phyloP scores from a whole-genome alignment of 1,284 basidiomycete genomes.

The Ganoderma meredithae region DNA sequence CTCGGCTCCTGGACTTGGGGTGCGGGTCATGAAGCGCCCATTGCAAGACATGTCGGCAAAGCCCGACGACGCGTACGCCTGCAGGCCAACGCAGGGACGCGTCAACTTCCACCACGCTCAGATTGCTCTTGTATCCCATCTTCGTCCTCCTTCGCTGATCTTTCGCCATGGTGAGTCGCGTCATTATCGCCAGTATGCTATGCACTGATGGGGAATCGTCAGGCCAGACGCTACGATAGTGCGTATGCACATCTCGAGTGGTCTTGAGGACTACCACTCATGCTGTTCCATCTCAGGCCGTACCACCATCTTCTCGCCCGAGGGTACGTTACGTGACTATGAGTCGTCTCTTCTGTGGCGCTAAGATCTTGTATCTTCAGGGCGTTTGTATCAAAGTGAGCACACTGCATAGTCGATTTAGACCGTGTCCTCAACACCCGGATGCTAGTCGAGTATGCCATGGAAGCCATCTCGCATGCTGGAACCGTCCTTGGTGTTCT shows the following conservation, averaged over 20 bases:
- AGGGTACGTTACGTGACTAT: conserved; percentile 64
- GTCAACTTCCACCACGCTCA: conserved; percentile 35
- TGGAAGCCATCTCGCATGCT: conserved; percentile 98
- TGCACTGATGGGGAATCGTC: conserved; percentile 13
- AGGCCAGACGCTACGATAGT: conserved; percentile 94
- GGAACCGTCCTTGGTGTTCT: conserved; percentile 95
- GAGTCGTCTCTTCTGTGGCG: not conserved
- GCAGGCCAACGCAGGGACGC: conserved; percentile 38
- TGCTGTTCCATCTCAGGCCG: conserved; percentile 60
- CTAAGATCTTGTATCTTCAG: conserved; percentile 47
- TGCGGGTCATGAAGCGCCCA: not conserved
- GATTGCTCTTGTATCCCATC: conserved; percentile 17
- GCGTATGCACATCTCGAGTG: conserved; percentile 43
- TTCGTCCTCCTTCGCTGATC: conserved; percentile 27
- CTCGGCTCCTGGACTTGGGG: too few species aligned
- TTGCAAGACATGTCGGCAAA: conserved; percentile 23
- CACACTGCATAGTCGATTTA: conserved; percentile 15
- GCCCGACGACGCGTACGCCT: conserved; percentile 40
- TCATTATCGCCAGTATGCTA: not conserved
- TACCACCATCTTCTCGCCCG: conserved; percentile 96
- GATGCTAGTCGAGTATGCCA: conserved; percentile 92
- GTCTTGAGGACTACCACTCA: conserved; percentile 23
- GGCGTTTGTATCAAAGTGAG: conserved; percentile 91
- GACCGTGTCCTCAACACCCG: conserved; percentile 3
- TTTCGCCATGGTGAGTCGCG: conserved; percentile 46